Conservation (phyloP, 176 grass and related monocot genomes). For the Rhynchospora tenuis region DNA sequence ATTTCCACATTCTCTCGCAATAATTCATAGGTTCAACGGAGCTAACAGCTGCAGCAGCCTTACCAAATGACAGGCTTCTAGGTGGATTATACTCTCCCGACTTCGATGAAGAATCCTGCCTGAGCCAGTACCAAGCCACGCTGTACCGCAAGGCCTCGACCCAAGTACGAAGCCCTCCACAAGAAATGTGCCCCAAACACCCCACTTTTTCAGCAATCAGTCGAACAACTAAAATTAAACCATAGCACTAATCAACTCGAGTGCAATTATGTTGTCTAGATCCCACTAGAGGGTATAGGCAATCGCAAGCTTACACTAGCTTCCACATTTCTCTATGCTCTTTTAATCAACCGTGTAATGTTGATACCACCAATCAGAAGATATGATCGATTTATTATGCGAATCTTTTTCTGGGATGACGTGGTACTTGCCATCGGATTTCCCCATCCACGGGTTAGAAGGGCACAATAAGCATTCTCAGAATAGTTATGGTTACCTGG, state of each 20-base stretch:
- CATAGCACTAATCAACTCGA: neutral
- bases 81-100: slow-evolving; percentile 45
- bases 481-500: too few relatives aligned
- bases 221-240: slow-evolving; percentile 34
- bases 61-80: slow-evolving; percentile 34
- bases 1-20: neutral
- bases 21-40: neutral
- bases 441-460: too few relatives aligned
- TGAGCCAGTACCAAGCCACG: slow-evolving; percentile 46
- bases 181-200: slow-evolving; percentile 60
- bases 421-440: neutral
- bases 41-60: neutral
- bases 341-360: neutral
- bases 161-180: slow-evolving; percentile 56
- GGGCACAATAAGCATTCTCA: too few relatives aligned
- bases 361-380: neutral
- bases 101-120: slow-evolving; percentile 52
- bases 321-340: slow-evolving; percentile 10
- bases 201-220: slow-evolving; percentile 38
- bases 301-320: neutral
- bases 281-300: neutral
- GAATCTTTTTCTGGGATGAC: neutral
- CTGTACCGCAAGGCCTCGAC: slow-evolving; percentile 47
- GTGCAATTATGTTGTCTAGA: slow-evolving; percentile 6
- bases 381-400: neutral